Percentiles rank a stretch among this genome's conserved stretches.
Evolutionary conservation across 495 filamentous ascomycete species (phyloP).

Genomic region (Neurospora cerealis): DNA sequence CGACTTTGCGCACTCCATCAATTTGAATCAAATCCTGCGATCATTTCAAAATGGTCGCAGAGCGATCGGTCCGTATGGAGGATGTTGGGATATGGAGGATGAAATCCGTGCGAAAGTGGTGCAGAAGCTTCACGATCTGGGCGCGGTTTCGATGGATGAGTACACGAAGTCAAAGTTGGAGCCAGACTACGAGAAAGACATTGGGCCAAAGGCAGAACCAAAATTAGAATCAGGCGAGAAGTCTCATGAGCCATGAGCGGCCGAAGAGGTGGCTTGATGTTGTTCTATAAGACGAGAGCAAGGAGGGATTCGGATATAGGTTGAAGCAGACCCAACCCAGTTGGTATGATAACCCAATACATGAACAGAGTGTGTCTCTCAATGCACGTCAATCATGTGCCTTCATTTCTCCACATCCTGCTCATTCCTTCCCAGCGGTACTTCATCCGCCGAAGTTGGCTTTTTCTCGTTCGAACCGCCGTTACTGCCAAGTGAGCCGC

Average conservation of each 20-base stretch:
- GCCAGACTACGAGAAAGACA: no score
- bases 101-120: neutral
- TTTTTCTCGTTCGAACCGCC: neutral
- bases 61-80: neutral
- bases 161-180: neutral
- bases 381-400: neutral
- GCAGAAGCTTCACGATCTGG: neutral
- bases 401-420: neutral
- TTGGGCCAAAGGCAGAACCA: neutral
- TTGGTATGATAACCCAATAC: no score
- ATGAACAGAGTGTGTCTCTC: neutral
- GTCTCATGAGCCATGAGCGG: neutral
- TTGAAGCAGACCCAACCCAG: no score
- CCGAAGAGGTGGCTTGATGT: neutral
- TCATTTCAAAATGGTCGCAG: neutral
- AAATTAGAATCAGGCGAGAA: neutral
- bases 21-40: neutral
- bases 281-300: neutral
- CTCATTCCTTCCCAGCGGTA: neutral
- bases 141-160: neutral
- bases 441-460: neutral
- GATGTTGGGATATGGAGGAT: neutral
- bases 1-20: neutral
- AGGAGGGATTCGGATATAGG: no score
- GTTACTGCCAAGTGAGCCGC: neutral